A percentile compares a stretch with the other conserved stretches of the same genome.
These are phyloP conservation scores for Fusarium virguliforme DNA, from an alignment of 2,329 filamentous ascomycete species.

Conservation along the genomic window DNA sequence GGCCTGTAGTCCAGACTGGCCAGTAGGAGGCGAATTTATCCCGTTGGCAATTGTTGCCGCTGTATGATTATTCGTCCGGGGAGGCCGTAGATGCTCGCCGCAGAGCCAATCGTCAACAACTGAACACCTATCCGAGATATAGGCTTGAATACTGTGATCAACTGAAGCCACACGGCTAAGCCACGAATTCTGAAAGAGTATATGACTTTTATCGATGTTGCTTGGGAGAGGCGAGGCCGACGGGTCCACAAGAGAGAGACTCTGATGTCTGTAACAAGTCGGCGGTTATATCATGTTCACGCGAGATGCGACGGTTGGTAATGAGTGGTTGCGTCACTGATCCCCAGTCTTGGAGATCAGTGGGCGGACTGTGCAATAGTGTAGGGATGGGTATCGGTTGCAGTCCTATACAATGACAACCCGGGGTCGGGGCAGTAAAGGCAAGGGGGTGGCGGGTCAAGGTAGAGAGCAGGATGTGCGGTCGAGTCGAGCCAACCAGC, in stretches of 20 bases:
- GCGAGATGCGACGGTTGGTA: conserved; percentile 8
- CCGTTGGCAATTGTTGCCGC: conserved; percentile 5
- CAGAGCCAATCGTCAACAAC: not conserved
- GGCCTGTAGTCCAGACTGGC: not conserved
- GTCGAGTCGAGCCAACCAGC: not conserved
- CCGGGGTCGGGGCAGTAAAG: conserved; percentile 21
- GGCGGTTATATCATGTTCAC: conserved; percentile 18
- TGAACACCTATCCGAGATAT: not conserved
- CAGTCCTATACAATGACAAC: not conserved
- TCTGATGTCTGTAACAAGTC: conserved; percentile 4
- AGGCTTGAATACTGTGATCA: not conserved
- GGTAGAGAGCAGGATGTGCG: not conserved
- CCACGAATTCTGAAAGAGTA: not conserved
- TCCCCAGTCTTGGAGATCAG: conserved; percentile 11
- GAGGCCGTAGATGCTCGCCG: not conserved
- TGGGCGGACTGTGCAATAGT: conserved; percentile 1
- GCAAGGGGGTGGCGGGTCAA: conserved; percentile 14
- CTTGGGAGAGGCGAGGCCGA: not conserved
- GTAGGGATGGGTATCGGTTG: conserved; percentile 1
- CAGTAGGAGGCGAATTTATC: conserved; percentile 21
- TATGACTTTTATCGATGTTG: not conserved
- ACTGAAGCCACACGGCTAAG: conserved; percentile 5
- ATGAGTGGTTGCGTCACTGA: conserved; percentile 32
- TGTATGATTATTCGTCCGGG: conserved; percentile 20
- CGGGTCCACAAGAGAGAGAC: not conserved